phyloP scores from a whole-genome alignment of 2,329 filamentous ascomycete species.

The Sordariomycetes sp. region DNA sequence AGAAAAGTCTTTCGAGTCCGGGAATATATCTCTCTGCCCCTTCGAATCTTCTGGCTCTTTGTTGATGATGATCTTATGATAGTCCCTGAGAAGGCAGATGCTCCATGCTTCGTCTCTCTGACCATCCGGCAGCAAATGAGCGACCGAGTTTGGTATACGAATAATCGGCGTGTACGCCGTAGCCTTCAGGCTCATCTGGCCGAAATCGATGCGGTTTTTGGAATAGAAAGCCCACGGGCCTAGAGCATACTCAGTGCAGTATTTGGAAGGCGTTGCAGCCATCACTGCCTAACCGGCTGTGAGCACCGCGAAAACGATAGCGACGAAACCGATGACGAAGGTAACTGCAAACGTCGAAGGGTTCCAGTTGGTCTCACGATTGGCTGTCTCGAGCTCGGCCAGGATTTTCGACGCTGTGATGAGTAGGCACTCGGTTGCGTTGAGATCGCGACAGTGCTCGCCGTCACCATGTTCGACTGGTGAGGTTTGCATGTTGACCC shows the following conservation, averaged over 20 bases:
- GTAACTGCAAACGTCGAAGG: slow-evolving; percentile 5
- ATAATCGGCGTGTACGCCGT: no score
- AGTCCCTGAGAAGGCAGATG: no score
- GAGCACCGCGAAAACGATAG: slow-evolving; percentile 6
- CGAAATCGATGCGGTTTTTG: not conserved
- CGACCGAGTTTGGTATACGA: no score
- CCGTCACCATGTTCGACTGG: no score
- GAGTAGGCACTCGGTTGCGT: not conserved
- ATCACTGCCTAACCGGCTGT: slow-evolving; percentile 5
- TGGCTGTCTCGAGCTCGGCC: not conserved
- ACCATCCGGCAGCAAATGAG: no score
- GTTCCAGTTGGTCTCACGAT: slow-evolving; percentile 12
- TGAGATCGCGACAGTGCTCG: no score
- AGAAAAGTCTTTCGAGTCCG: not conserved
- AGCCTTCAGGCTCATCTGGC: not conserved
- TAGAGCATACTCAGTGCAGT: slow-evolving; percentile 1
- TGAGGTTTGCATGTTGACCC: no score
- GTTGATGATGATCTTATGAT: no score
- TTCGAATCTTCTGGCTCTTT: no score
- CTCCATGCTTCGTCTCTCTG: no score
- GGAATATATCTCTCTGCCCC: no score
- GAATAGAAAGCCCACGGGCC: not conserved
- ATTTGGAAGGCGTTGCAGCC: slow-evolving; percentile 1
- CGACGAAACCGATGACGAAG: slow-evolving; percentile 6
- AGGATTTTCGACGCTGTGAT: not conserved